Conservation (phyloP, 2,329 filamentous ascomycete species). For the Aurifilum marmelostoma region DNA sequence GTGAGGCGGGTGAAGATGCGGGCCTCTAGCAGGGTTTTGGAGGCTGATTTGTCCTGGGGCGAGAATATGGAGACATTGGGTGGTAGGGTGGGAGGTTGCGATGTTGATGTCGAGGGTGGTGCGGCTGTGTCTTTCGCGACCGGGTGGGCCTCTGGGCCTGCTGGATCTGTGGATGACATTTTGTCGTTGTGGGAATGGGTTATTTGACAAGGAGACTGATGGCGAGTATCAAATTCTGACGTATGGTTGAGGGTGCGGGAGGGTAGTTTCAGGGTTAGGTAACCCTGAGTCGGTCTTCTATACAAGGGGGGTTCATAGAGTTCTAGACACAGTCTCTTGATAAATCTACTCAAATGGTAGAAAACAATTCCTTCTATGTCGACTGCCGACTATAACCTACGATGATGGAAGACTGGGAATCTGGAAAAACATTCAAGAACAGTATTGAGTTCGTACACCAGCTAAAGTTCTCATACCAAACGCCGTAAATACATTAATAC, state of each 20-base stretch:
- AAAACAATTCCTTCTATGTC: no score
- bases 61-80: constrained; percentile 33
- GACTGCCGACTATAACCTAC: no score
- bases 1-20: constrained; percentile 32
- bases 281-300: constrained; percentile 5
- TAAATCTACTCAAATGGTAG: no score
- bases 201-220: no score
- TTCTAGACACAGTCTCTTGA: no score
- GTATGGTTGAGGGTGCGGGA: not conserved
- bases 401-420: no score
- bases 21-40: constrained; percentile 28
- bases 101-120: not conserved
- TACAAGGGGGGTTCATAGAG: not conserved
- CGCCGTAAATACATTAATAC: not conserved
- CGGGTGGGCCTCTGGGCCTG: no score
- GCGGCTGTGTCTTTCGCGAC: not conserved
- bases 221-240: not conserved
- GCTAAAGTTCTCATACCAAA: not conserved
- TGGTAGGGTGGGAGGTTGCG: constrained; percentile 26
- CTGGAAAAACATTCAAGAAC: no score
- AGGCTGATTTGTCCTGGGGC: constrained; percentile 17
- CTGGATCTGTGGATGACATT: constrained; percentile 18
- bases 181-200: not conserved
- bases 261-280: constrained; percentile 5
- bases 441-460: not conserved